These are phyloP conservation scores for Arctium lappa DNA, from an alignment of 129 eudicot genomes.

Conservation along the genomic window DNA sequence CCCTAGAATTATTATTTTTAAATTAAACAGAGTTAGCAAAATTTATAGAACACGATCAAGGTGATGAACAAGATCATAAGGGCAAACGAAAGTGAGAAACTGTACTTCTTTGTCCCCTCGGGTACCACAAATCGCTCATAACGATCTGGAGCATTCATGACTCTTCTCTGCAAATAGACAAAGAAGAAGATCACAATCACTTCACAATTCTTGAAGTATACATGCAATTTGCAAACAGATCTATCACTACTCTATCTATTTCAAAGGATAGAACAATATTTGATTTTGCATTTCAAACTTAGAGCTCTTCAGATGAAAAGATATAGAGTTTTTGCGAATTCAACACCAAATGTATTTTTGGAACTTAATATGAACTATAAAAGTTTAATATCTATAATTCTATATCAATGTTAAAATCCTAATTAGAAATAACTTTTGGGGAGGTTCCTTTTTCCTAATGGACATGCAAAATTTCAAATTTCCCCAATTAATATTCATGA, in stretches of 20 bases:
- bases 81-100: not conserved
- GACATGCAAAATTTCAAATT: not conserved
- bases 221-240: not conserved
- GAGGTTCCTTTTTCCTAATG: not conserved
- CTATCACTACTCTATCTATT: not conserved
- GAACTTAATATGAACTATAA: not conserved
- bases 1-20: conserved; percentile 44
- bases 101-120: conserved; percentile 76
- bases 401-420: not conserved
- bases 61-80: not conserved
- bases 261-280: not conserved
- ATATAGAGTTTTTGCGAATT: not conserved
- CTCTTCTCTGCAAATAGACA: conserved; percentile 2
- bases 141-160: conserved; percentile 88
- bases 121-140: conserved; percentile 92
- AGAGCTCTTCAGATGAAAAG: not conserved
- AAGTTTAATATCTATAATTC: not conserved
- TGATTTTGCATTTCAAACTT: not conserved
- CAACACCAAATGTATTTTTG: not conserved
- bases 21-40: conserved; percentile 12
- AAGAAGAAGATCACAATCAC: not conserved
- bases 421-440: not conserved
- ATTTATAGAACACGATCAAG: not conserved
- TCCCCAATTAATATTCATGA: not conserved
- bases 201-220: not conserved